Evolutionary conservation across 306 rosid genomes (phyloP), one percentile per base, ranked within the genome.

Genomic region (Biancaea sappan): DNA sequence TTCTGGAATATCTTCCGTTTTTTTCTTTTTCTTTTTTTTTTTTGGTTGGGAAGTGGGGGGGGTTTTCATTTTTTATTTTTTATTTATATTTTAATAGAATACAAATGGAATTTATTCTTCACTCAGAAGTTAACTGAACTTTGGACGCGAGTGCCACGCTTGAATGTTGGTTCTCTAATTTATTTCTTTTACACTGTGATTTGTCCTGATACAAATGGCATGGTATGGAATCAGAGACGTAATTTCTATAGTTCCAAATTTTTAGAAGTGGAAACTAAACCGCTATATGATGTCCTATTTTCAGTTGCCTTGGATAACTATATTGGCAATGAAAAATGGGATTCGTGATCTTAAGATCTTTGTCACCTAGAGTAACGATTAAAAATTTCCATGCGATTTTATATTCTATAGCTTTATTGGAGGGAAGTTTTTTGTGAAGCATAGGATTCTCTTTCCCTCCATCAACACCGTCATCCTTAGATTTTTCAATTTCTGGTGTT

Each of bases 281-380:
- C 13, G 19, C 44, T 43, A 9, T 44, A 28, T 11, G 48, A 10
- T 70, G 66, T 11, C 48, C 32, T 34, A 28, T 28, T 26, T 24
- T 71, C 15, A 22, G 16, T 29, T 47, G 51, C 40, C 28, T 5
- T 37, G 64, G 29, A 50, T 50, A 52, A 43, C 34, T 40, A 18
- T 12, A 16, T 14, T 32, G 24, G 15, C 35, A 66, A 22, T 54
- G 19, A 43, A 19, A 28, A 66, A 31, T 54, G 35, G 68, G 60
- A 31, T 44, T 73, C 48, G 38, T 57, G 66, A 66, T 58, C 46
- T 73, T 8, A 16, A 72, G 64, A 59, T 77, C 34, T 50, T 81
- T 14, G 43, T 52, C 5, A 16, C 31, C 38, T 73, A 18, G 38
- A 21, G 44, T 31, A 22, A 40, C 37, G 44, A 57, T 18, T 66